Percentiles rank a stretch among this genome's conserved stretches.
Evolutionary conservation across 345 rosid species (phyloP).

Genomic region (Pistacia atlantica): DNA sequence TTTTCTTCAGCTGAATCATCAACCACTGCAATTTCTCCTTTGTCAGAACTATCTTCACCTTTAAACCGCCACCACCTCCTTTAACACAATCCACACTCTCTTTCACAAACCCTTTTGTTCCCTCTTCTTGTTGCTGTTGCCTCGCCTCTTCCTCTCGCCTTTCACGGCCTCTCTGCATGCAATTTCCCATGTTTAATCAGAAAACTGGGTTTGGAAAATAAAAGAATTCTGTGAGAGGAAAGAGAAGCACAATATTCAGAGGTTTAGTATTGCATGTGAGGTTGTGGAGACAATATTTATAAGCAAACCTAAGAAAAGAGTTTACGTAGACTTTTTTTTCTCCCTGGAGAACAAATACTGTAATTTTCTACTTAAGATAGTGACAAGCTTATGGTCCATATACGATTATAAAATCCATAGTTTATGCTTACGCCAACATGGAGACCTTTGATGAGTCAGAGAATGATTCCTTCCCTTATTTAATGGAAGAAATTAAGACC

Average conservation of each 20-base stretch:
- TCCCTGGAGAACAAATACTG: background rate
- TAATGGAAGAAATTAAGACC: too few species aligned
- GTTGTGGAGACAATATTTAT: background rate
- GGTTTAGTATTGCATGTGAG: background rate
- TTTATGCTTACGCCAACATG: too few species aligned
- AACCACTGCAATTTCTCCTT: constrained; percentile 72
- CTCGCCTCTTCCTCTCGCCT: constrained; percentile 16
- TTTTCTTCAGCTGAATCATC: constrained; percentile 42
- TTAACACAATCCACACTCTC: constrained; percentile 24
- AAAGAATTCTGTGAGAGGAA: background rate
- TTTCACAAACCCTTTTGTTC: background rate
- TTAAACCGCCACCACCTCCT: constrained; percentile 32
- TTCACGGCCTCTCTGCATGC: constrained; percentile 27
- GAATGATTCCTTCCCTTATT: too few species aligned
- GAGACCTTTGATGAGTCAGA: too few species aligned
- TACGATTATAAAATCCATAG: background rate
- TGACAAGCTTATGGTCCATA: background rate
- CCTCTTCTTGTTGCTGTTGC: background rate
- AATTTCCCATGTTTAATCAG: constrained; percentile 45
- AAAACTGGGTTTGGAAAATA: background rate
- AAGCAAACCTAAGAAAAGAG: background rate
- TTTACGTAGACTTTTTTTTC: constrained; percentile 11
- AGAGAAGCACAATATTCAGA: background rate
- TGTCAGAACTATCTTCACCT: constrained; percentile 78
- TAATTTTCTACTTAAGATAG: background rate